Evolutionary conservation across 2,329 filamentous ascomycete genomes (phyloP), one percentile per base, ranked within the genome.

Genomic region (Colletotrichum sp.): DNA sequence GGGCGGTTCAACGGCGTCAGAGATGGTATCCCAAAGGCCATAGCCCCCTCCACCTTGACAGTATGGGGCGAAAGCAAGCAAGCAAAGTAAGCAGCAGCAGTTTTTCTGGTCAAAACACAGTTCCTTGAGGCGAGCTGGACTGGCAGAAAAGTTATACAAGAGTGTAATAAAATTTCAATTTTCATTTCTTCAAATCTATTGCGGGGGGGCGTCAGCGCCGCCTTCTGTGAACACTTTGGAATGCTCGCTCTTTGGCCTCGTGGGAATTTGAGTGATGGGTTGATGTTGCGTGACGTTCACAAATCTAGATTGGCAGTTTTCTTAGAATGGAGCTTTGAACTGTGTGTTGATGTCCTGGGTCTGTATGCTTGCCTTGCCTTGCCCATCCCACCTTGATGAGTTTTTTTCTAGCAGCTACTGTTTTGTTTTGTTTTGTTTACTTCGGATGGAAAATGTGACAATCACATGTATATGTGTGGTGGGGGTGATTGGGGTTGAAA

Each of bases 131-230:
- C 63, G 29, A 55, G 31, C 27, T 65, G 21, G 54, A 33, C 31
- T 54, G 51, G 47, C 16, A 18, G 21, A 38, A 38, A 27, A n/a
- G 31, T 21, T 62, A 43, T 8, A 58, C 38, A 62, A 31, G 43
- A 47, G 58, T 55, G 70, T 72, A 69, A 72, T 72, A 58, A 57
- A 72, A 69, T 51, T 21, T 6, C 51, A 51, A 51, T 21, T 63
- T 33, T 29, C 18, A 36, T 58, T 62, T 59, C 34, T 38, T 7
- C 62, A 65, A 27, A 27, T 27, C 5, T 27, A 1, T 6, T 27
- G 24, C 24, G 5, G 24, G 5, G 24, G 5, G 24, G 24, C 24
- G 24, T 27, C 24, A 27, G 24, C 24, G 5, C 24, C 24, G 24
- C 24, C 24, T 5, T 27, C 24, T 27, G 24, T 27, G 24, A 27